phyloP scores from a whole-genome alignment of 306 rosid species.

The Ziziphus jujuba region DNA sequence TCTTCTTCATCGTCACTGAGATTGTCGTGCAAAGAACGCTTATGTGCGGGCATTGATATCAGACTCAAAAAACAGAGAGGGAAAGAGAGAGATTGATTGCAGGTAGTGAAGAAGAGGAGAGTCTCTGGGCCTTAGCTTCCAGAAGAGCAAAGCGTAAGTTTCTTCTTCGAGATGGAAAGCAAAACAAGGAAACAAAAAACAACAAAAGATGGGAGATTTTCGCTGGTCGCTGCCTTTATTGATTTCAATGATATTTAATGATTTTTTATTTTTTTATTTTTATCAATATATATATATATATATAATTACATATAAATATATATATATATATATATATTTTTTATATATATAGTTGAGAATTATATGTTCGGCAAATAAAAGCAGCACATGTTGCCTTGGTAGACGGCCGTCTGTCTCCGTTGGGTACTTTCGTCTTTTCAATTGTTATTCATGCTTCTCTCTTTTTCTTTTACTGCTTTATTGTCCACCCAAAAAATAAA shows the following conservation, averaged over 20 bases:
- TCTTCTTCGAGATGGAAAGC: conserved; percentile 12
- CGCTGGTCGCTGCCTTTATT: conserved; percentile 24
- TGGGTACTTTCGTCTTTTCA: background rate
- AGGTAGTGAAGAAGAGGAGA: background rate
- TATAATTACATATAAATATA: no score
- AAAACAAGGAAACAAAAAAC: conserved; percentile 7
- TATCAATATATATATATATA: no score
- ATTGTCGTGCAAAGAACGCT: conserved; percentile 59
- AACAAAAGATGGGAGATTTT: conserved; percentile 36
- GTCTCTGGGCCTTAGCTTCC: background rate
- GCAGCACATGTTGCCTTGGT: conserved; percentile 18
- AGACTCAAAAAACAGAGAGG: background rate
- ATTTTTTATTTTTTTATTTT: background rate
- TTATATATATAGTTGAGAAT: background rate
- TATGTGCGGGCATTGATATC: conserved; percentile 90
- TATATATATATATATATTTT: background rate
- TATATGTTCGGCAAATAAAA: conserved; percentile 15
- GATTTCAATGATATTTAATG: background rate
- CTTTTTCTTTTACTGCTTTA: no score
- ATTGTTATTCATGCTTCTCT: no score
- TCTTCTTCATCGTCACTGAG: conserved; percentile 39
- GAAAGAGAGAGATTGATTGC: conserved; percentile 3
- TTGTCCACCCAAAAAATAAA: no score
- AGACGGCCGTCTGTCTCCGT: conserved; percentile 18
- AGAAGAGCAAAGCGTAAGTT: no score